Evolutionary conservation across 352 stramenopile species (phyloP).

Genomic region (Paralagenidium karlingii): DNA sequence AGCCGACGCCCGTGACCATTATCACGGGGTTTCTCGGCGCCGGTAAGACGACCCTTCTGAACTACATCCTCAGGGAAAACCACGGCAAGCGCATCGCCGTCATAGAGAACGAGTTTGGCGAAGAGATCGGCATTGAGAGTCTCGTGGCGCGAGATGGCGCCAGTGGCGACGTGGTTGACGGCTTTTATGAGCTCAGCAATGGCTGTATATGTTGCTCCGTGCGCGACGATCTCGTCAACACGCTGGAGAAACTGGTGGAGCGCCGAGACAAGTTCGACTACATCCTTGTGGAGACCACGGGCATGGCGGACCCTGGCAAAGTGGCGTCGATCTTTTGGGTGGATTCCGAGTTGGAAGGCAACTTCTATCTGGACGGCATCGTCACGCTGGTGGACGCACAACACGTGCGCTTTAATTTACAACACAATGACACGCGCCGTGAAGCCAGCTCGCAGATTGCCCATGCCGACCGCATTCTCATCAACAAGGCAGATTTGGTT

Average conservation of each 20-base stretch:
- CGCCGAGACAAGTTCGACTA: slow-evolving; percentile 78
- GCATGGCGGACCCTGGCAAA: slow-evolving; percentile 89
- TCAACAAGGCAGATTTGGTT: slow-evolving; percentile 98
- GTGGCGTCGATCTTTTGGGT: slow-evolving; percentile 95
- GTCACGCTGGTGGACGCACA: slow-evolving; percentile 96
- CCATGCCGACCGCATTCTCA: slow-evolving; percentile 96
- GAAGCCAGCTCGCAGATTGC: slow-evolving; percentile 95
- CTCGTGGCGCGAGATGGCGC: slow-evolving; percentile 71
- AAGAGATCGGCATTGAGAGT: slow-evolving; percentile 91
- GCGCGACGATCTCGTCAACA: slow-evolving; percentile 82
- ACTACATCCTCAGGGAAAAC: slow-evolving; percentile 88
- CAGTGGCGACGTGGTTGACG: slow-evolving; percentile 50
- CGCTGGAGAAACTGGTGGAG: slow-evolving; percentile 74
- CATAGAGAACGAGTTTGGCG: slow-evolving; percentile 99
- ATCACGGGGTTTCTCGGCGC: slow-evolving; percentile 93
- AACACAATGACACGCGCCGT: slow-evolving; percentile 22
- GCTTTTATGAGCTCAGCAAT: slow-evolving; percentile 95
- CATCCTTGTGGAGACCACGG: slow-evolving; percentile 92
- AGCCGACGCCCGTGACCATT: slow-evolving; percentile 89
- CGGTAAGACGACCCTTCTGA: slow-evolving; percentile 97
- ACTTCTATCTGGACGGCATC: slow-evolving; percentile 90
- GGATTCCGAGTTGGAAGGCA: slow-evolving; percentile 83
- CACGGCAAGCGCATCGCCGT: slow-evolving; percentile 94
- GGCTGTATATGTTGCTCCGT: slow-evolving; percentile 98
- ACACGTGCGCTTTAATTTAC: slow-evolving; percentile 76